Evolutionary conservation across 176 grass and related monocot species (phyloP).

Genomic region (Cenchrus purpureus): DNA sequence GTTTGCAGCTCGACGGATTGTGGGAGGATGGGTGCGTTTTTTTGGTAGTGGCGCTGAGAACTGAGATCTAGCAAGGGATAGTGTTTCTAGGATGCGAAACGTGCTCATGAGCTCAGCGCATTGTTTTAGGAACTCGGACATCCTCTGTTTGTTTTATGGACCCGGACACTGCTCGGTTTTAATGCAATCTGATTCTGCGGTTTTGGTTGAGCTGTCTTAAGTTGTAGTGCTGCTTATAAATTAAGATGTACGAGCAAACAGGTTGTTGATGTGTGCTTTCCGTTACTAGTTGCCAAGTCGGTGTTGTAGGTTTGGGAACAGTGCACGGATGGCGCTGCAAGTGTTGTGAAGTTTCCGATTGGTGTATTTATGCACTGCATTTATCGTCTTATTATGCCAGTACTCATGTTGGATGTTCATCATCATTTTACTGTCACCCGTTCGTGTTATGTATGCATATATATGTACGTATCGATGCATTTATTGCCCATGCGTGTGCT

Average conservation of each 20-base stretch:
- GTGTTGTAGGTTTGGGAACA: neutral
- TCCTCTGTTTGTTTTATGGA: neutral
- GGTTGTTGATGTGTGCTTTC: neutral
- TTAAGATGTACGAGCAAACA: neutral
- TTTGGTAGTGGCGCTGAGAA: neutral
- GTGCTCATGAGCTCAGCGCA: neutral
- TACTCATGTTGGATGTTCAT: constrained; percentile 5
- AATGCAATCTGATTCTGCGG: neutral
- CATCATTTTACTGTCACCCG: neutral
- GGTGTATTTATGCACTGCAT: neutral
- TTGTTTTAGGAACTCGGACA: neutral
- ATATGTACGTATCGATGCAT: neutral
- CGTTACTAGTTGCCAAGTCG: neutral
- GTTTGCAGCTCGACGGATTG: neutral
- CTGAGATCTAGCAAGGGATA: constrained; percentile 5
- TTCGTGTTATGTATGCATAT: neutral
- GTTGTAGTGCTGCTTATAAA: constrained; percentile 3
- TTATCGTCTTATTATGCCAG: neutral
- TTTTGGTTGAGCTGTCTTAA: constrained; percentile 22
- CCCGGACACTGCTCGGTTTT: neutral
- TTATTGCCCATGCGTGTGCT: constrained; percentile 11
- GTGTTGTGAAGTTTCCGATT: neutral
- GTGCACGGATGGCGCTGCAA: neutral
- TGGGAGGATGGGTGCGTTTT: neutral
- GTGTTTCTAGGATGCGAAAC: neutral